Evolutionary conservation across 345 rosid species (phyloP).

Genomic region (Gynandropsis gynandra): DNA sequence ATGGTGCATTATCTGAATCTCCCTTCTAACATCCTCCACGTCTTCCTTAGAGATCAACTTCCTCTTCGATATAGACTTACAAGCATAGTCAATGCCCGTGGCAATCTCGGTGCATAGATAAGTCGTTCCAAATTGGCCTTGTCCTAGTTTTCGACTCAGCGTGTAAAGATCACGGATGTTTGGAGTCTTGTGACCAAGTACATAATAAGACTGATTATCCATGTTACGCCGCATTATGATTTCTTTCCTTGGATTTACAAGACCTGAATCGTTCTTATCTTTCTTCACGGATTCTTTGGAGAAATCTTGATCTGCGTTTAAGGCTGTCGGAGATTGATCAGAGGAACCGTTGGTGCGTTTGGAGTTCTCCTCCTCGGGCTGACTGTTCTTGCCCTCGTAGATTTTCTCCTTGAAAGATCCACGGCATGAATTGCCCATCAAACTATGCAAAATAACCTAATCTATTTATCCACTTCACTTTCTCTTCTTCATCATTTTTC

Average conservation of each 20-base stretch:
- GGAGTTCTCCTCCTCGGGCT: constrained; percentile 51
- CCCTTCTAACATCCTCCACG: constrained; percentile 92
- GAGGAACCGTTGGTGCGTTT: constrained; percentile 23
- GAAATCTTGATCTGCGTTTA: constrained; percentile 25
- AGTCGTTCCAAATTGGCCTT: constrained; percentile 96
- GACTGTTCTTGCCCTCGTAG: constrained; percentile 48
- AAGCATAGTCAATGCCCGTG: constrained; percentile 65
- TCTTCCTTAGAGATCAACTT: constrained; percentile 92
- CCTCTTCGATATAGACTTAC: constrained; percentile 95
- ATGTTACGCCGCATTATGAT: constrained; percentile 45
- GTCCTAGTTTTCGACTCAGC: constrained; percentile 84
- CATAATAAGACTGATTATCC: constrained; percentile 70
- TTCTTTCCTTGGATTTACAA: constrained; percentile 39
- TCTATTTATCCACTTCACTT: constrained; percentile 20
- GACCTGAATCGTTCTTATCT: constrained; percentile 21
- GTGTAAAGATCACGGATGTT: constrained; percentile 74
- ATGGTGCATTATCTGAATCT: constrained; percentile 99
- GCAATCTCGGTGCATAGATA: constrained; percentile 64
- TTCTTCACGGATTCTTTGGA: constrained; percentile 32
- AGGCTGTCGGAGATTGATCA: constrained; percentile 31
- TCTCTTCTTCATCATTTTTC: constrained; percentile 32
- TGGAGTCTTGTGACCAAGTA: constrained; percentile 81
- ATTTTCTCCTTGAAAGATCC: constrained; percentile 72
- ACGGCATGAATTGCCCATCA: constrained; percentile 99
- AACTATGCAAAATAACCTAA: constrained; percentile 36